Percentiles rank a stretch among this genome's conserved stretches.
These are phyloP conservation scores for Colletotrichum tropicale DNA, from an alignment of 2,329 filamentous ascomycete genomes.

Conservation along the genomic window DNA sequence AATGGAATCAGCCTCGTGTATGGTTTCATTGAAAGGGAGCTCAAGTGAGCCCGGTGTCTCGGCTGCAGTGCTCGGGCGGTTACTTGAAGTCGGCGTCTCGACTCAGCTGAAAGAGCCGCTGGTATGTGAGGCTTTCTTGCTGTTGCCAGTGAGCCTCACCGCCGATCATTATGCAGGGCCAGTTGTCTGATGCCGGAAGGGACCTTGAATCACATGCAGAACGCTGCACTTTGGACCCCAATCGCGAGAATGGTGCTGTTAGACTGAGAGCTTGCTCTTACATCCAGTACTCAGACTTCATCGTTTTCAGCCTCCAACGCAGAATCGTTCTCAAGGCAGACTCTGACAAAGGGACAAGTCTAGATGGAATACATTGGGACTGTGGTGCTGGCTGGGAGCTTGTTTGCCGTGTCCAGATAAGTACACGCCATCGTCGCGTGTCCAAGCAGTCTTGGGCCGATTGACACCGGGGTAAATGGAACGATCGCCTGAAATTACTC, in stretches of 20 bases:
- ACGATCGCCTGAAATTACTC: background rate
- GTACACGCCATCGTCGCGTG: background rate
- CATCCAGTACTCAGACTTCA: accelerated
- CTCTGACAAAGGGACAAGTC: background rate
- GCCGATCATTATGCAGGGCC: background rate
- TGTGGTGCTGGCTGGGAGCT: background rate
- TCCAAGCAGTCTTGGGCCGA: background rate
- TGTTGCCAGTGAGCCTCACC: background rate
- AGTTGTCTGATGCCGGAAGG: background rate
- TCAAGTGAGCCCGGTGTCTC: background rate
- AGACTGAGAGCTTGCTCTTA: accelerated
- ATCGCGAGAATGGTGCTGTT: background rate
- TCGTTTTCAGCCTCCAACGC: accelerated
- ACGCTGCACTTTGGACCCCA: background rate
- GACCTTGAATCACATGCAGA: background rate
- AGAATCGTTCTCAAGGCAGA: background rate
- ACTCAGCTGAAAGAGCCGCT: background rate
- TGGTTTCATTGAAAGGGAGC: background rate
- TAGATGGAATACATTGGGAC: background rate
- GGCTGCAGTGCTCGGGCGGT: background rate
- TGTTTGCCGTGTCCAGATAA: background rate
- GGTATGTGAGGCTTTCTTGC: background rate
- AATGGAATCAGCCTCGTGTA: background rate
- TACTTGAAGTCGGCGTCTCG: background rate
- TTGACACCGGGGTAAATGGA: accelerated